Evolutionary conservation across 2,329 filamentous ascomycete genomes (phyloP).

Genomic region (Aspergillus sp.): DNA sequence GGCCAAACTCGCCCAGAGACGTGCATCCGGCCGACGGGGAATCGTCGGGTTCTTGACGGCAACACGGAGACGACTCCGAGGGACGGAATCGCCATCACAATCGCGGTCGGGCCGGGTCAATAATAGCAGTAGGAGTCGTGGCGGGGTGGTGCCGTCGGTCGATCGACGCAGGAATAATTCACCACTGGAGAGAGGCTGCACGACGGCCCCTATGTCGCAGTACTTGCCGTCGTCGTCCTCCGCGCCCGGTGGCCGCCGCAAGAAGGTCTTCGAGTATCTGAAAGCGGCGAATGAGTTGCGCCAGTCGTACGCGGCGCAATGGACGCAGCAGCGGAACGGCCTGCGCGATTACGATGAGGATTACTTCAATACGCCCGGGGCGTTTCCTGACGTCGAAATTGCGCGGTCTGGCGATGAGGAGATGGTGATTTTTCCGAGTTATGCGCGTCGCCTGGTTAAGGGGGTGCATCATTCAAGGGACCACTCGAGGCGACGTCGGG

Average conservation of each 20-base stretch:
- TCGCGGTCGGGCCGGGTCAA: background rate
- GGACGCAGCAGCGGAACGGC: constrained; percentile 46
- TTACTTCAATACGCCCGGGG: constrained; percentile 61
- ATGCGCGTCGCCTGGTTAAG: constrained; percentile 72
- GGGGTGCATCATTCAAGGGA: constrained; percentile 30
- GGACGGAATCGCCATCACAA: constrained; percentile 6
- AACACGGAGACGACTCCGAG: constrained; percentile 20
- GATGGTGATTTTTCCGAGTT: constrained; percentile 93
- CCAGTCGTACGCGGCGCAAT: constrained; percentile 63
- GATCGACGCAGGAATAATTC: background rate
- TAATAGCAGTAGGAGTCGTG: background rate
- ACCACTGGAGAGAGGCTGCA: constrained; percentile 15
- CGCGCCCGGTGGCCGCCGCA: constrained; percentile 70
- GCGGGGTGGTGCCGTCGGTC: background rate
- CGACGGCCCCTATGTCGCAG: constrained; percentile 23
- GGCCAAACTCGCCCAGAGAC: constrained; percentile 52
- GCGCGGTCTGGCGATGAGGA: constrained; percentile 79
- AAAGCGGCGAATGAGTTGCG: constrained; percentile 71
- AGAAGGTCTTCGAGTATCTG: constrained; percentile 72
- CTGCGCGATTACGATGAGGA: constrained; percentile 44
- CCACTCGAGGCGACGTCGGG: constrained; percentile 23
- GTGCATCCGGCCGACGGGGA: constrained; percentile 23
- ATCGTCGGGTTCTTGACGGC: constrained; percentile 28
- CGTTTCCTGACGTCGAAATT: constrained; percentile 83
- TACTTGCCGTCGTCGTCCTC: constrained; percentile 26